Base-by-base conservation (phyloP, 371 early-diverging fungal species). In the Mortierella sp. region DNA sequence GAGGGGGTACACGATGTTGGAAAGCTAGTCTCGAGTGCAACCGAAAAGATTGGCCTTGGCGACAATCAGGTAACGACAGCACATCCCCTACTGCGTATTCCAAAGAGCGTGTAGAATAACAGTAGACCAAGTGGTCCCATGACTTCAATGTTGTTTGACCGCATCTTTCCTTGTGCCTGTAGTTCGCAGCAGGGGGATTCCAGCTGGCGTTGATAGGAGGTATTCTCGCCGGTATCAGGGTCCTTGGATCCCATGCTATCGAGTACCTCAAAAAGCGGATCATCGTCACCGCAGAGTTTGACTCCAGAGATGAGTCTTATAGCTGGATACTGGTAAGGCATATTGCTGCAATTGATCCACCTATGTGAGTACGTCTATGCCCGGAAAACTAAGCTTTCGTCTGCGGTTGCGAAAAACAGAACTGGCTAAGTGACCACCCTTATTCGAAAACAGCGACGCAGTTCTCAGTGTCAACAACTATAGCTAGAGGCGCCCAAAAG, bases 401-500 rank as follows among this genome's bases (percentile, higher is more conserved):
- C n/a, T n/a, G 21, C 32, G 8, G 24, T 17, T 34, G 19, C 6
- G 44, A 12, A 41, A 70, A 79, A 82, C 85, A 73, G 76, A 86
- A 86, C 60, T 91, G 86, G 87, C 56, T 89, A 26, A 85, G 84
- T 42, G 88, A 89, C 11, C 89, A 88, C 42, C 85, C 86, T 0
- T 84, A 88, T 55, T 81, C 86, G 30, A 63, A 75, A 55, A 79
- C 67, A 12, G 80, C 89, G 0, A 82, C 85, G 8, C 84, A 86
- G 19, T 87, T 89, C 52, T 82, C 86, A n/a, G 91, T 88, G 2
- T 81, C 86, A 0, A 87, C 88, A 8, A 80, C 83, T 24, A 83
- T 85, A 19, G 71, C 83, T 17, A 81, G 84, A 46, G 82, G 80
- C 17, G 83, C 82, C 3, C 83, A 83, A 52, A 72, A 73, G 19